A percentile compares a stretch with the other conserved stretches of the same genome.
Evolutionary conservation across 2,329 filamentous ascomycete genomes (phyloP).

Genomic region (Pyricularia sp.): DNA sequence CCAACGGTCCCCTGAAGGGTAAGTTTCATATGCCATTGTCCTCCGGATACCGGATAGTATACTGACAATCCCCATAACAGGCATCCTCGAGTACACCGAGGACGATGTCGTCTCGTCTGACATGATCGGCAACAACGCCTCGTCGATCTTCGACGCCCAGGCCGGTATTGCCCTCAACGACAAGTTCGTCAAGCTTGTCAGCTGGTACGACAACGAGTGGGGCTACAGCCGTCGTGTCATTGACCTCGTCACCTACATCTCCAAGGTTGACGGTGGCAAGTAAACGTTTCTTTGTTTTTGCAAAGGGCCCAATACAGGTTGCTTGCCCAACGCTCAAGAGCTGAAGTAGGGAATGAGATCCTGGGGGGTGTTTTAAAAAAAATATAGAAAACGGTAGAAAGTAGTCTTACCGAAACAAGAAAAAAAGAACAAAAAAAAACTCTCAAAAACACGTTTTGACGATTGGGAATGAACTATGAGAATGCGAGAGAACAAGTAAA

Average conservation of each 20-base stretch:
- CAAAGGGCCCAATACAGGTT: neutral
- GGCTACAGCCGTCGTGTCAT: constrained; percentile 95
- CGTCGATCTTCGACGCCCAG: constrained; percentile 99
- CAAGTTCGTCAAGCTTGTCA: constrained; percentile 97
- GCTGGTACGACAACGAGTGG: constrained; percentile 99
- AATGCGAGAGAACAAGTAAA: neutral
- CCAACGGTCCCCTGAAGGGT: constrained; percentile 81
- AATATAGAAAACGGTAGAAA: neutral
- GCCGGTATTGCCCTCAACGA: constrained; percentile 97
- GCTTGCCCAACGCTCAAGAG: constrained; percentile 2
- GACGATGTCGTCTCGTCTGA: constrained; percentile 94
- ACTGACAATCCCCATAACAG: constrained; percentile 29
- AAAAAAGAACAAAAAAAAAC: neutral
- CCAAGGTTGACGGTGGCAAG: constrained; percentile 62
- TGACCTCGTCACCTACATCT: constrained; percentile 70
- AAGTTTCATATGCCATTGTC: constrained; percentile 23
- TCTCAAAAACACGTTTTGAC: neutral
- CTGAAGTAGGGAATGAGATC: neutral
- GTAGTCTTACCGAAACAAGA: neutral
- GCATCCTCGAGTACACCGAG: constrained; percentile 90
- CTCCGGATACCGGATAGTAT: neutral
- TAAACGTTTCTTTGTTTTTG: constrained; percentile 17
- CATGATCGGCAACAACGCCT: constrained; percentile 84
- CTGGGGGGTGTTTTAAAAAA: neutral
- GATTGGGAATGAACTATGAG: neutral